Evolutionary conservation across 768 basidiomycete species (phyloP).

Genomic region (Hortiboletus flavorubellus): DNA sequence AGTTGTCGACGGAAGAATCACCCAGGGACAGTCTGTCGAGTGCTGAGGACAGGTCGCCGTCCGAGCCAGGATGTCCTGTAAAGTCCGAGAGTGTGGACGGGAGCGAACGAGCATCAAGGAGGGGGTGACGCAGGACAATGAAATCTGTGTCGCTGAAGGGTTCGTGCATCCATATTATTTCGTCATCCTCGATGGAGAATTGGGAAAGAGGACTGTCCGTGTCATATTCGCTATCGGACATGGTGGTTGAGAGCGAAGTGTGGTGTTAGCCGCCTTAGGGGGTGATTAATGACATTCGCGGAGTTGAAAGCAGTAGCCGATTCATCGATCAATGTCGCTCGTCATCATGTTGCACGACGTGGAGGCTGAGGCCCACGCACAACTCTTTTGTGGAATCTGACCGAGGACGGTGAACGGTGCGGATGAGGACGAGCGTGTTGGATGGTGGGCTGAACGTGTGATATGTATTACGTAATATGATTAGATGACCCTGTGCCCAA

Average conservation of each 20-base stretch:
- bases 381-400: neutral
- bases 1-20: constrained; percentile 1
- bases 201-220: constrained; percentile 9
- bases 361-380: neutral
- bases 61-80: constrained; percentile 1
- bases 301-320: constrained; percentile 8
- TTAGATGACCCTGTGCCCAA: constrained; percentile 39
- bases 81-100: constrained; percentile 11
- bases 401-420: neutral
- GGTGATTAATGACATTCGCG: constrained; percentile 11
- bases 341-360: constrained; percentile 9
- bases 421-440: neutral
- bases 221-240: constrained; percentile 12
- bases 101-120: constrained; percentile 12
- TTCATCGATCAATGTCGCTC: constrained; percentile 6
- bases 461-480: constrained; percentile 33
- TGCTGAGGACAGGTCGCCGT: constrained; percentile 9
- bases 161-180: constrained; percentile 16
- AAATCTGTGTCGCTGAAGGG: constrained; percentile 20
- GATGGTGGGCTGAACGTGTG: constrained; percentile 13
- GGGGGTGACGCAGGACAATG: constrained; percentile 22
- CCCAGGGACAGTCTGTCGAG: constrained; percentile 21
- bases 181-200: constrained; percentile 24
- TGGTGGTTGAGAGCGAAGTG: neutral
- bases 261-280: neutral